Base-by-base conservation (phyloP, 345 rosid genomes). In the Rubroshorea leprosula region DNA sequence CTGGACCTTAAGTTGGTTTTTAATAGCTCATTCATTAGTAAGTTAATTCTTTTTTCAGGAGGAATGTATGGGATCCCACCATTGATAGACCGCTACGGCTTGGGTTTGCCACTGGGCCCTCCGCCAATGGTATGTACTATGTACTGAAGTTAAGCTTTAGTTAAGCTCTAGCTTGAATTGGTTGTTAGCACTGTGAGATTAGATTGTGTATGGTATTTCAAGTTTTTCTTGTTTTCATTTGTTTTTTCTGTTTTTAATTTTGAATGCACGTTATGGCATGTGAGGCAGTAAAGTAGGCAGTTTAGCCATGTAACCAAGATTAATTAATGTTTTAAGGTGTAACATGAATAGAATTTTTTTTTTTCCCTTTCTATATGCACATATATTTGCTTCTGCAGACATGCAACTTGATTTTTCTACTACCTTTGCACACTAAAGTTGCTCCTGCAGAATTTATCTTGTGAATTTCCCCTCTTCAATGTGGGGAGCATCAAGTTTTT, bases 31-130 rank as follows among this genome's bases (percentile, higher is more conserved):
- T 52, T 48, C 12, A 2, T 48, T n/a, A 17, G 45, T n/a, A 43
- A 44, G 43, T 62, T 68, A 25, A 20, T 15, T 39, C 48, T 56
- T 15, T 44, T 55, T 45, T 56, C 71, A 88, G 98, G 89, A 61
- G 85, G 84, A 23, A 82, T 93, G 81, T 93, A 90, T 70, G 83
- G 89, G 46, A 76, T 93, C 72, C 95, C 96, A 41, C 92, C 97
- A 39, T 58, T 89, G 55, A 87, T 93, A 79, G 96, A 93, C 63
- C 86, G 97, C 7, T 90, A 80, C 57, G 96, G 97, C 61, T 77
- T 93, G 71, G 80, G 80, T 58, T 73, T 93, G 83, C 84, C 97
- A 13, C 83, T 93, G 84, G 83, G 83, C 58, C 92, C 85, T 69
- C 77, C 86, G 51, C 66, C 83, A 39, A 78, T 93, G 99, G 99